Base-by-base conservation (phyloP, 345 rosid species). In the Mangifera indica region DNA sequence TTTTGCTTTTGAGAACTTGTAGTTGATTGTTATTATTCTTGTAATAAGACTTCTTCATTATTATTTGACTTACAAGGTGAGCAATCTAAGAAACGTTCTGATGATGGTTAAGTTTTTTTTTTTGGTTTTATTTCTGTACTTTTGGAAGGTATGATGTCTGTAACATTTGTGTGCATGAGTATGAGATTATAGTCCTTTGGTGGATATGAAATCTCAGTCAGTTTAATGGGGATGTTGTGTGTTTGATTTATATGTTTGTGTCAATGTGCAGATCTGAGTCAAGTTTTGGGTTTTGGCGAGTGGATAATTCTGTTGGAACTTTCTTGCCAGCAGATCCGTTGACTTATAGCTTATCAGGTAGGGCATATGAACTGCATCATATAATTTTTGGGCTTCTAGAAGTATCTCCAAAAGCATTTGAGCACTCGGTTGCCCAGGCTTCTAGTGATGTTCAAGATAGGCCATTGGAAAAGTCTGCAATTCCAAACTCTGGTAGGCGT, bases 261-360 rank as follows among this genome's bases (percentile, higher is more conserved):
- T 79, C 17, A 67, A 74, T 76, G 54, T 84, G 86, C 92, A 92
- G 98, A 74, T 77, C 78, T 77, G 75, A 79, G 14, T 82, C 93
- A 74, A 80, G 77, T 77, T 79, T 89, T 76, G 91, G 89, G 65
- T 92, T 95, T 78, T 95, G 98, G 99, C 98, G 99, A 4, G 96
- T 89, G 80, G 80, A 81, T 72, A 95, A 91, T 84, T 87, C 91
- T 72, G 79, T 85, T 69, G 89, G 99, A 37, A 90, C 93, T 60
- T 95, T 95, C 84, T 82, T 95, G 81, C 98, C 98, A 25, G 88
- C 90, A 29, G 89, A 92, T 75, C 82, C 93, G 34, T 51, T 65
- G 48, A 81, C 82, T 79, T 80, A 86, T 51, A 60, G 76, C 73
- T 71, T 84, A 77, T 74, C 85, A 59, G 88, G 86, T 63, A 80